Evolutionary conservation across 805 yeast species (phyloP).

Genomic region (Candida orba): DNA sequence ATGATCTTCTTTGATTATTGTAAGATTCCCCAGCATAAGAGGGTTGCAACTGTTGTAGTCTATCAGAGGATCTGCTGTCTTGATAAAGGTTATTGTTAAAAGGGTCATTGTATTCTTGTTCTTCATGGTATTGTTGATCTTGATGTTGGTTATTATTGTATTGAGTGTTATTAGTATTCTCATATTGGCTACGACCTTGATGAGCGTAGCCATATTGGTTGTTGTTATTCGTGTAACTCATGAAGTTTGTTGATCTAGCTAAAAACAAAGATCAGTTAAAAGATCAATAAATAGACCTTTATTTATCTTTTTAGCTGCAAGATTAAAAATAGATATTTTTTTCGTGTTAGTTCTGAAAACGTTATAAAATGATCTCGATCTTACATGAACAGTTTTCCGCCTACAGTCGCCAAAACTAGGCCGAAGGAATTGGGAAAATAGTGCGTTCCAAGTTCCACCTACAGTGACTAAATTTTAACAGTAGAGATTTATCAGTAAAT

Average conservation of each 20-base stretch:
- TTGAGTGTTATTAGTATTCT: conserved; percentile 1
- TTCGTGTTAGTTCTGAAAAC: no score
- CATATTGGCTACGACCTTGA: background rate
- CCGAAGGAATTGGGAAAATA: no score
- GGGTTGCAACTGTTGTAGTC: conserved; percentile 13
- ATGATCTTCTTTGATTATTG: conserved; percentile 11
- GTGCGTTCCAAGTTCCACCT: no score
- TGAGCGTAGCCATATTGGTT: conserved; percentile 3
- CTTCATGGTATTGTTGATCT: background rate
- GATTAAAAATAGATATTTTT: background rate
- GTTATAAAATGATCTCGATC: no score
- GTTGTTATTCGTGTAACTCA: conserved; percentile 11
- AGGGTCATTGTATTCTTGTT: conserved; percentile 10
- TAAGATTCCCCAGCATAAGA: conserved; percentile 10
- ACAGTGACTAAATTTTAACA: no score
- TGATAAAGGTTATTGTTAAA: conserved; percentile 4
- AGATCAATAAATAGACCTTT: no score
- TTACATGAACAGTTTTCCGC: no score
- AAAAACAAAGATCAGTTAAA: no score
- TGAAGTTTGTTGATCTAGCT: background rate
- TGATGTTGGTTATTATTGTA: background rate
- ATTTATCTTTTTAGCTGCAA: no score
- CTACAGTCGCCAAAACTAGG: no score
- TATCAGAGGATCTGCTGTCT: conserved; percentile 13
- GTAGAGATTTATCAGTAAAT: no score